These are phyloP conservation scores for Russula ochroleuca DNA, from an alignment of 768 basidiomycete species.

Conservation along the genomic window DNA sequence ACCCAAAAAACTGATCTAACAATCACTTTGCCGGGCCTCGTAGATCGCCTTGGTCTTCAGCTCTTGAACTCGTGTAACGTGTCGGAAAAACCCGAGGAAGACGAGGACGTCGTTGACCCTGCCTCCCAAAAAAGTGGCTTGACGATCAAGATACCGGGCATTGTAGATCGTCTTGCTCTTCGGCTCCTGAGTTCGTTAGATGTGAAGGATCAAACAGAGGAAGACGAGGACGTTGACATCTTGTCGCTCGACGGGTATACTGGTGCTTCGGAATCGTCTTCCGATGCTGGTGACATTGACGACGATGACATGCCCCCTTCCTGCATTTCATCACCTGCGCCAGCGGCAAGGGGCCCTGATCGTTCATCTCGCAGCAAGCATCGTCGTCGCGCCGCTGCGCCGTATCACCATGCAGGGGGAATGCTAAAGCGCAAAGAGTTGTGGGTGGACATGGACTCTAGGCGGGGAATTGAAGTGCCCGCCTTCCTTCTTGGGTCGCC, in stretches of 20 bases:
- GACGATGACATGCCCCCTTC: neutral
- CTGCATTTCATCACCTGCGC: neutral
- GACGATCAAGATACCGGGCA: slow-evolving; percentile 19
- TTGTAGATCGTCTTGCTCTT: slow-evolving; percentile 17
- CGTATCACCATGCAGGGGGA: slow-evolving; percentile 2
- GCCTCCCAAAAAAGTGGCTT: slow-evolving; percentile 1
- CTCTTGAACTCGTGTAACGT: slow-evolving; percentile 6
- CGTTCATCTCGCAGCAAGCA: slow-evolving; percentile 7
- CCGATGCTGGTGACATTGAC: slow-evolving; percentile 4
- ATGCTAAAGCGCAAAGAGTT: slow-evolving; percentile 14
- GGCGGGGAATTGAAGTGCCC: neutral
- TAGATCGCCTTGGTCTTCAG: slow-evolving; percentile 17
- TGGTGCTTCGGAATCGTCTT: slow-evolving; percentile 18
- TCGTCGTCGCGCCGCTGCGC: slow-evolving; percentile 1
- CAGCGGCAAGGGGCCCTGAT: neutral
- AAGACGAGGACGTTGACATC: neutral
- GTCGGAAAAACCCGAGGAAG: neutral
- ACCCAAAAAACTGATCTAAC: neutral
- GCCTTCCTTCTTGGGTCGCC: slow-evolving; percentile 1
- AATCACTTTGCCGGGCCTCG: slow-evolving; percentile 13
- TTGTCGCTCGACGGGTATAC: slow-evolving; percentile 9
- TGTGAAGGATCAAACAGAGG: neutral
- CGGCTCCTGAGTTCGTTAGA: slow-evolving; percentile 6
- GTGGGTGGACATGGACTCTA: slow-evolving; percentile 6
- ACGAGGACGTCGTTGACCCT: neutral